Conservation (phyloP, 495 filamentous ascomycete species). For the Xylaria castorea region DNA sequence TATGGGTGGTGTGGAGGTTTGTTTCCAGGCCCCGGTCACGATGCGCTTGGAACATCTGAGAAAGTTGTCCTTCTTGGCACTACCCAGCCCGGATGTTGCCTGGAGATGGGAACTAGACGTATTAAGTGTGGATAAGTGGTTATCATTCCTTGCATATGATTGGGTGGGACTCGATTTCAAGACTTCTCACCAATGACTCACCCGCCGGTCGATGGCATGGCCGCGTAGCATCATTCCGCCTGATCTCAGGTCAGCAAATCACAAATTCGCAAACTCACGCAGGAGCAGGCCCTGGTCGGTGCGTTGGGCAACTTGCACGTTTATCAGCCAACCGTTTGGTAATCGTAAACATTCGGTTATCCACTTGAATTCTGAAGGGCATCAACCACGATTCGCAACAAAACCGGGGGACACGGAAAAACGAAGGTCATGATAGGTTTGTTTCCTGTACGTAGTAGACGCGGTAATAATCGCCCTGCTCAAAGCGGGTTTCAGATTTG, state of each 20-base stretch:
- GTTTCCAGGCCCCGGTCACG: background rate
- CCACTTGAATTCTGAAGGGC: conserved; percentile 11
- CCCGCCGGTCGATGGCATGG: conserved; percentile 27
- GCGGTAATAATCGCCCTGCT: conserved; percentile 31
- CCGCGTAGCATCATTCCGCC: conserved; percentile 20
- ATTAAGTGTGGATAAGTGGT: conserved; percentile 14
- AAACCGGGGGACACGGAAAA: background rate
- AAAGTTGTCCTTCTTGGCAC: conserved; percentile 19
- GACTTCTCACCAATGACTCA: conserved; percentile 39
- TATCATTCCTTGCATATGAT: conserved; percentile 23
- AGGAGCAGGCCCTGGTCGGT: conserved; percentile 8
- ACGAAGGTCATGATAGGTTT: conserved; percentile 11
- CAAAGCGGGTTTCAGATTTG: conserved; percentile 42
- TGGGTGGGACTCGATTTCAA: conserved; percentile 1
- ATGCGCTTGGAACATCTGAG: conserved; percentile 15
- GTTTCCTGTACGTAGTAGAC: background rate
- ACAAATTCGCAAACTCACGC: conserved; percentile 22
- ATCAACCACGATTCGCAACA: conserved; percentile 18
- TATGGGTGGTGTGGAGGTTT: conserved; percentile 18
- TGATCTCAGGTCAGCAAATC: conserved; percentile 40
- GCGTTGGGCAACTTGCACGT: conserved; percentile 21
- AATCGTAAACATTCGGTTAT: conserved; percentile 7
- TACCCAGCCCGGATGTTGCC: conserved; percentile 2
- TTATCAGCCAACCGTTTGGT: conserved; percentile 21
- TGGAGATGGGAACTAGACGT: conserved; percentile 30